phyloP scores from a whole-genome alignment of 2,329 filamentous ascomycete species.

The Atkinsonella hypoxylon region DNA sequence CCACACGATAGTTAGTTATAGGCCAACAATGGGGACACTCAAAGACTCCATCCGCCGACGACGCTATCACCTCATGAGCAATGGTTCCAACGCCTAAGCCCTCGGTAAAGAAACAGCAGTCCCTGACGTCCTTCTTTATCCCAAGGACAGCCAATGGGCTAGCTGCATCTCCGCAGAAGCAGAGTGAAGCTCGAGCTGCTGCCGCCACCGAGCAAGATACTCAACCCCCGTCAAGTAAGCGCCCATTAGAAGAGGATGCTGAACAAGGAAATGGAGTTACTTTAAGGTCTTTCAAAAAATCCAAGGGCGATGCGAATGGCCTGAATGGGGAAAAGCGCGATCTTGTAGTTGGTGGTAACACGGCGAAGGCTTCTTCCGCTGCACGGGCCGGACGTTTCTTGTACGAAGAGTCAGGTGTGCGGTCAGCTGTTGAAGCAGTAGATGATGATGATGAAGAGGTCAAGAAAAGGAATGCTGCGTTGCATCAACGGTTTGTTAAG shows the following conservation, averaged over 20 bases:
- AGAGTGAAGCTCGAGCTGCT: constrained; percentile 14
- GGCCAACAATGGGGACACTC: no score
- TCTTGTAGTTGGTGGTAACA: constrained; percentile 17
- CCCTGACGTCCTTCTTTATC: constrained; percentile 78
- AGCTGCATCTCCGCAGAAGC: constrained; percentile 23
- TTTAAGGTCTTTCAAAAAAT: constrained; percentile 30
- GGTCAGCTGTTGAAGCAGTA: constrained; percentile 23
- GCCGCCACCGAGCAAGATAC: constrained; percentile 17
- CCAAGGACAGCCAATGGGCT: constrained; percentile 42
- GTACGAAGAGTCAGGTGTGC: constrained; percentile 34
- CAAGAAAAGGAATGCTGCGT: constrained; percentile 49
- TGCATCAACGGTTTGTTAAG: constrained; percentile 79
- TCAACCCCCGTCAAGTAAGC: constrained; percentile 30
- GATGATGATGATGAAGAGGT: constrained; percentile 38
- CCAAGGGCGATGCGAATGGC: constrained; percentile 21
- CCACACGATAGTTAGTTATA: no score
- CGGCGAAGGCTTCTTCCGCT: constrained; percentile 5
- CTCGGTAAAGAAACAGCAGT: constrained; percentile 57
- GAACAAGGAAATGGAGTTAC: constrained; percentile 31
- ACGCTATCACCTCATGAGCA: background rate
- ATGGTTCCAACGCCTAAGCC: constrained; percentile 22
- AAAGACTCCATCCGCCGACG: background rate
- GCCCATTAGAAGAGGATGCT: constrained; percentile 36
- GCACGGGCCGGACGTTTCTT: constrained; percentile 40
- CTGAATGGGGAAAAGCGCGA: constrained; percentile 16